Percentiles rank a stretch among this genome's conserved stretches.
phyloP scores from a whole-genome alignment of 2,329 filamentous ascomycete genomes.

The Sarocladiaceae sp. region DNA sequence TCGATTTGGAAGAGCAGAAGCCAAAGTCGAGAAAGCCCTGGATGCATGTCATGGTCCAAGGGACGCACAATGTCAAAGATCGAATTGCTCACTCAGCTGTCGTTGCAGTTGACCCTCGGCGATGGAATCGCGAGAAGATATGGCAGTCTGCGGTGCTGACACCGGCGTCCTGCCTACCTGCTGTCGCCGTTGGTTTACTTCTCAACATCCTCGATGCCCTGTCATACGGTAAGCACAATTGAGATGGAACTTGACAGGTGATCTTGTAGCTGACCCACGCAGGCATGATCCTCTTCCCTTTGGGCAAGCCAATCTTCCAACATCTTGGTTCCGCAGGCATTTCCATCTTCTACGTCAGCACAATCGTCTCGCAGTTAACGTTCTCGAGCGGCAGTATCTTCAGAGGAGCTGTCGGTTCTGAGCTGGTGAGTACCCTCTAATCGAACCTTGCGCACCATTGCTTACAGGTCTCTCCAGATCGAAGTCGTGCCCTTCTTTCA shows the following conservation, averaged over 20 bases:
- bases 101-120: conserved; percentile 53
- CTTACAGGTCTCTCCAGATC: conserved; percentile 47
- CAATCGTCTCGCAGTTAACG: conserved; percentile 85
- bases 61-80: conserved; percentile 25
- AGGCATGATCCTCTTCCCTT: conserved; percentile 91
- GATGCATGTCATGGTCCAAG: conserved; percentile 25
- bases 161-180: conserved; percentile 68
- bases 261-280: conserved; percentile 12
- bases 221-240: conserved; percentile 65
- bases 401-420: conserved; percentile 84
- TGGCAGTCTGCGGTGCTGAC: conserved; percentile 58
- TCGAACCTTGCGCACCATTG: neutral
- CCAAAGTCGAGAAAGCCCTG: conserved; percentile 23
- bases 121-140: conserved; percentile 63
- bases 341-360: conserved; percentile 98
- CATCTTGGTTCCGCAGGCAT: conserved; percentile 87
- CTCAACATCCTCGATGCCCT: conserved; percentile 92
- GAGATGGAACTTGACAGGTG: neutral
- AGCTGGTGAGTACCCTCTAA: conserved; percentile 60
- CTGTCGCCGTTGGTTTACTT: conserved; percentile 80
- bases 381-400: conserved; percentile 87
- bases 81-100: conserved; percentile 23
- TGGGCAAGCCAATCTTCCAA: conserved; percentile 80
- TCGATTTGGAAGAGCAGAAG: conserved; percentile 49
- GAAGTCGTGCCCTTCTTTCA: conserved; percentile 99